Evolutionary conservation across 2,329 filamentous ascomycete genomes (phyloP).

Genomic region (Exophiala phaeomuriformis): DNA sequence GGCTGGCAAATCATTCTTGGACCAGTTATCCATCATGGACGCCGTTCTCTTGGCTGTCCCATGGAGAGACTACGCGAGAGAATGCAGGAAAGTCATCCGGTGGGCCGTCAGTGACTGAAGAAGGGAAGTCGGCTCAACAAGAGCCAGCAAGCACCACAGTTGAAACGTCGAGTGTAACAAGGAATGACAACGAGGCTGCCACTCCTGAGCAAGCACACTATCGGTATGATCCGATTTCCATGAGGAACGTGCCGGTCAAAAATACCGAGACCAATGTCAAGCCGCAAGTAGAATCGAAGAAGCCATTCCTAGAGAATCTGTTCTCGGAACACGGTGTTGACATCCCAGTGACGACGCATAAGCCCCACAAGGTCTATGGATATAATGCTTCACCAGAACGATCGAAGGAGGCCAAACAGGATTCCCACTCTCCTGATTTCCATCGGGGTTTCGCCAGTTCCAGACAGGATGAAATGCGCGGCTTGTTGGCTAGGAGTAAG

Average conservation of each 20-base stretch:
- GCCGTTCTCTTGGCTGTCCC: conserved; percentile 30
- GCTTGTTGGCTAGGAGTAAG: conserved; percentile 16
- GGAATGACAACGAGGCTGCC: neutral
- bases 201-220: conserved; percentile 19
- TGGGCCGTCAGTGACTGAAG: neutral
- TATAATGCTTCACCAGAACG: conserved; percentile 14
- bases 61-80: conserved; percentile 13
- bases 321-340: conserved; percentile 26
- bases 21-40: conserved; percentile 27
- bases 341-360: conserved; percentile 25
- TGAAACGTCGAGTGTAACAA: neutral
- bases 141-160: neutral
- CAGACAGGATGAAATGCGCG: conserved; percentile 16
- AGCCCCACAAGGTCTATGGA: conserved; percentile 22
- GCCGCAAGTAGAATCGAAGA: neutral
- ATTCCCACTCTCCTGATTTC: neutral
- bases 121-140: neutral
- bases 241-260: conserved; percentile 34
- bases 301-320: conserved; percentile 16
- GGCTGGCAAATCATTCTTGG: conserved; percentile 24
- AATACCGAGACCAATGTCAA: neutral
- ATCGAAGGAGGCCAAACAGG: neutral
- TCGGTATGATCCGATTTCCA: conserved; percentile 39
- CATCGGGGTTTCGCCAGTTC: conserved; percentile 12
- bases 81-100: neutral